Conservation (phyloP, 805 yeast species). For the Pachysolen tannophilus region DNA sequence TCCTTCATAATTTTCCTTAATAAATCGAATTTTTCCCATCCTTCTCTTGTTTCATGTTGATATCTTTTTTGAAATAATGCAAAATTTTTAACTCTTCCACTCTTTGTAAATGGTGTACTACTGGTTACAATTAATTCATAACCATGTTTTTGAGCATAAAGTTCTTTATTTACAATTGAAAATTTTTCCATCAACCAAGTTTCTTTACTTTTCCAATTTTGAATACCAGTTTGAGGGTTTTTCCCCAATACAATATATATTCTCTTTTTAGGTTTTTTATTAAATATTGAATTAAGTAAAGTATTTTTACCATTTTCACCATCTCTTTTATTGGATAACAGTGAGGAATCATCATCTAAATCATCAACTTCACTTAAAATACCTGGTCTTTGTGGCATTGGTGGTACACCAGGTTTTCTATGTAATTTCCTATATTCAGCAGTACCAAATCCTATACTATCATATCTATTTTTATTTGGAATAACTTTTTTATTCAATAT, state of each 20-base stretch:
- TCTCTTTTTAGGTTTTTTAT: constrained; percentile 19
- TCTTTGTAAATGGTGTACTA: constrained; percentile 12
- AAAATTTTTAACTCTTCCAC: constrained; percentile 25
- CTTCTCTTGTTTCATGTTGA: constrained; percentile 40
- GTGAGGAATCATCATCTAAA: neutral
- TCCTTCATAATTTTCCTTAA: constrained; percentile 27
- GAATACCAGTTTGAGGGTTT: constrained; percentile 32
- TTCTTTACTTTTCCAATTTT: constrained; percentile 29
- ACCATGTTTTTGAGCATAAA: constrained; percentile 38
- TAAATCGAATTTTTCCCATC: constrained; percentile 34
- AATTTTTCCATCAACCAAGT: constrained; percentile 40
- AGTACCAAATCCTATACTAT: constrained; percentile 11
- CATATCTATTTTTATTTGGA: constrained; percentile 16
- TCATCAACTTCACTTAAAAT: constrained; percentile 13
- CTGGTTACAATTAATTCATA: constrained; percentile 34
- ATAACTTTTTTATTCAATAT: constrained; percentile 17
- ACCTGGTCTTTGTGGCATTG: constrained; percentile 18
- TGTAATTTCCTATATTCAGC: constrained; percentile 10
- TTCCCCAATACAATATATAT: constrained; percentile 30
- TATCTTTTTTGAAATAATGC: constrained; percentile 36
- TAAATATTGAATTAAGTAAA: neutral
- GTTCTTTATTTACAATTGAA: constrained; percentile 38
- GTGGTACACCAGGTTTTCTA: constrained; percentile 21
- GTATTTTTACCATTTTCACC: neutral
- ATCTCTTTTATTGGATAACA: neutral